Percentiles rank a stretch among this genome's conserved stretches.
These are phyloP conservation scores for Heritiera littoralis DNA, from an alignment of 345 rosid genomes.

Conservation along the genomic window DNA sequence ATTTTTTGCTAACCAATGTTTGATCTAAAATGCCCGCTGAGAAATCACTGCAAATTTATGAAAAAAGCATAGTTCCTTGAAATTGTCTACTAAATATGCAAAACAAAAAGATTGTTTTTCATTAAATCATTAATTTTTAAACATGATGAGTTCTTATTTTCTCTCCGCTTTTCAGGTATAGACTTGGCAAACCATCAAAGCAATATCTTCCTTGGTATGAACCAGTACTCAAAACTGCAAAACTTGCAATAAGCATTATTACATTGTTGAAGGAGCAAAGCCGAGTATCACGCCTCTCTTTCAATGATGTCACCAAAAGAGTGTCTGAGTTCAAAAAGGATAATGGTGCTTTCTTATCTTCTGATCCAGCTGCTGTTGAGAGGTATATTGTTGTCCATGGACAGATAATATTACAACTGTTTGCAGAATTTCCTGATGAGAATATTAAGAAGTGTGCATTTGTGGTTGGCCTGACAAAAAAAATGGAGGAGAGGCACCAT, in stretches of 20 bases:
- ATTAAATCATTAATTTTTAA: background rate
- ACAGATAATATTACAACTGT: slow-evolving; percentile 64
- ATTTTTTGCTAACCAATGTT: background rate
- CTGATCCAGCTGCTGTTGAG: slow-evolving; percentile 57
- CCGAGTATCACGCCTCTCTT: slow-evolving; percentile 63
- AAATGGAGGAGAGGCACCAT: slow-evolving; percentile 79
- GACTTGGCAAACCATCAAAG: slow-evolving; percentile 83
- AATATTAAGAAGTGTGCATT: slow-evolving; percentile 60
- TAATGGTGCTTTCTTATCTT: slow-evolving; percentile 62
- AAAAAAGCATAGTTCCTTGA: background rate
- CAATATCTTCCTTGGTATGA: slow-evolving; percentile 75
- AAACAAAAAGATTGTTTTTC: background rate
- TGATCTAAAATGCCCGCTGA: background rate
- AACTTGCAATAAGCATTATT: slow-evolving; percentile 62
- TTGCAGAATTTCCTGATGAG: slow-evolving; percentile 59
- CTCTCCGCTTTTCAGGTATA: slow-evolving; percentile 51
- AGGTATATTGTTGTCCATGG: slow-evolving; percentile 85
- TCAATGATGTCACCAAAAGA: slow-evolving; percentile 47
- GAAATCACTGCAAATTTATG: background rate
- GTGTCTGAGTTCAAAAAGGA: slow-evolving; percentile 50
- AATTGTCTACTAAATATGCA: background rate
- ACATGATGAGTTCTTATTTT: background rate
- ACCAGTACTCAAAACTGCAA: slow-evolving; percentile 69
- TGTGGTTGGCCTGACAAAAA: slow-evolving; percentile 47
- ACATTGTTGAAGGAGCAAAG: slow-evolving; percentile 57